Evolutionary conservation across 2,329 filamentous ascomycete genomes (phyloP).

Genomic region (Emmonsiellopsis sp.): DNA sequence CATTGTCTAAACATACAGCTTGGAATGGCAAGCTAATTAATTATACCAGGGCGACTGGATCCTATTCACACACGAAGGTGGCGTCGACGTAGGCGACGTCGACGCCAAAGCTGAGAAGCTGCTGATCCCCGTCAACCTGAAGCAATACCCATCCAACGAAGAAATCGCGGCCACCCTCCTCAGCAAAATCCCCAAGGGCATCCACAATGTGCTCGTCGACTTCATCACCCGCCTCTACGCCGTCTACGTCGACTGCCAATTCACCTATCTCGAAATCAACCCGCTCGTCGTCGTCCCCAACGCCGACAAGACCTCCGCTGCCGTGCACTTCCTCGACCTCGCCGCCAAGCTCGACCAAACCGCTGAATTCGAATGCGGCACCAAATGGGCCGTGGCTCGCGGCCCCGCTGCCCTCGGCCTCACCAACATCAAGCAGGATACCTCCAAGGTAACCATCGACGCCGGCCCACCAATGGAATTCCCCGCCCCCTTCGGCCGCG

Average conservation of each 20-base stretch:
- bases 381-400: slow-evolving; percentile 96
- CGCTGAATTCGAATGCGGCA: slow-evolving; percentile 97
- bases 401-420: slow-evolving; percentile 82
- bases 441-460: slow-evolving; percentile 82
- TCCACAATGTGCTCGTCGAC: slow-evolving; percentile 97
- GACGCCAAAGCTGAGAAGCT: slow-evolving; percentile 99
- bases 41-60: slow-evolving; percentile 85
- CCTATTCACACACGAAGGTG: slow-evolving; percentile 98
- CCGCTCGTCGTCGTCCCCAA: slow-evolving; percentile 97
- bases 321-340: slow-evolving; percentile 95
- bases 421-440: slow-evolving; percentile 47
- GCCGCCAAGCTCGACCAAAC: slow-evolving; percentile 99
- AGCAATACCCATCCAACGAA: slow-evolving; percentile 91
- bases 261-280: slow-evolving; percentile 99
- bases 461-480: slow-evolving; percentile 98
- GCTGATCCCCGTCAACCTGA: slow-evolving; percentile 88
- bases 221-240: slow-evolving; percentile 98
- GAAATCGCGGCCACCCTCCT: slow-evolving; percentile 77
- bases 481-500: slow-evolving; percentile 96
- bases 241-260: slow-evolving; percentile 99
- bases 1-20: not conserved
- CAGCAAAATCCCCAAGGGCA: slow-evolving; percentile 85
- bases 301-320: slow-evolving; percentile 78
- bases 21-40: slow-evolving; percentile 7
- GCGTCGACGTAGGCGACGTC: slow-evolving; percentile 98